Conservation (phyloP, 2,329 filamentous ascomycete species). For the Diaporthe aspalathi region DNA sequence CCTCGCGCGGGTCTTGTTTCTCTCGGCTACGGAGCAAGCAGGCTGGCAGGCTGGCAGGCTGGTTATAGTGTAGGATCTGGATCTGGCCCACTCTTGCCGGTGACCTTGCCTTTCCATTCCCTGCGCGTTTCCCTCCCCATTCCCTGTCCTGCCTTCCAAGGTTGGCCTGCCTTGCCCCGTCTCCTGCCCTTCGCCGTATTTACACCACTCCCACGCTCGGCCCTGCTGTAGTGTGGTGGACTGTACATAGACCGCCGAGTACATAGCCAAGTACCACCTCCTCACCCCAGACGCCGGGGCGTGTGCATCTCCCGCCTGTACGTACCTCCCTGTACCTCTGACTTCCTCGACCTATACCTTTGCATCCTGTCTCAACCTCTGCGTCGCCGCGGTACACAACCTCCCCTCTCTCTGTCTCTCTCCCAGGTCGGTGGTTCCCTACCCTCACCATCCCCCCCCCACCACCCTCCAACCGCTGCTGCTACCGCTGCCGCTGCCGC, state of each 20-base stretch:
- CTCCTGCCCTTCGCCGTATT: conserved; percentile 24
- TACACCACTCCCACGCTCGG: conserved; percentile 25
- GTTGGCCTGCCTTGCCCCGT: background rate
- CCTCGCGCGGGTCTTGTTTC: background rate
- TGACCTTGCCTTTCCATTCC: conserved; percentile 3
- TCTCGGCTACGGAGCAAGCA: conserved; percentile 4
- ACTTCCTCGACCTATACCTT: conserved; percentile 1
- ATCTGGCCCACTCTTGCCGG: conserved; percentile 26
- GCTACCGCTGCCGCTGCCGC: background rate
- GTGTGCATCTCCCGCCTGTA: conserved; percentile 12
- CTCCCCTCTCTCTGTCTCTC: background rate
- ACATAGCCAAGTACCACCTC: conserved; percentile 25
- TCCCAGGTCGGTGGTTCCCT: conserved; percentile 13
- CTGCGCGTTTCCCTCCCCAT: background rate
- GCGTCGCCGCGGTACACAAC: background rate
- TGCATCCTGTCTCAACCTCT: background rate
- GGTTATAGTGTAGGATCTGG: conserved; percentile 9
- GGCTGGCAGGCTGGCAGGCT: no score
- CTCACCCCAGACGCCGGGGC: no score
- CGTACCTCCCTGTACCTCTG: conserved; percentile 14
- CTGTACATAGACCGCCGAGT: conserved; percentile 1
- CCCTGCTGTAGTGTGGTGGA: conserved; percentile 6
- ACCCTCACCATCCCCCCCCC: background rate
- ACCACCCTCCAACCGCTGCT: background rate
- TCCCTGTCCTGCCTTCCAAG: background rate